phyloP scores from a whole-genome alignment of 1,284 basidiomycete genomes.

The Termitomyces sp. region DNA sequence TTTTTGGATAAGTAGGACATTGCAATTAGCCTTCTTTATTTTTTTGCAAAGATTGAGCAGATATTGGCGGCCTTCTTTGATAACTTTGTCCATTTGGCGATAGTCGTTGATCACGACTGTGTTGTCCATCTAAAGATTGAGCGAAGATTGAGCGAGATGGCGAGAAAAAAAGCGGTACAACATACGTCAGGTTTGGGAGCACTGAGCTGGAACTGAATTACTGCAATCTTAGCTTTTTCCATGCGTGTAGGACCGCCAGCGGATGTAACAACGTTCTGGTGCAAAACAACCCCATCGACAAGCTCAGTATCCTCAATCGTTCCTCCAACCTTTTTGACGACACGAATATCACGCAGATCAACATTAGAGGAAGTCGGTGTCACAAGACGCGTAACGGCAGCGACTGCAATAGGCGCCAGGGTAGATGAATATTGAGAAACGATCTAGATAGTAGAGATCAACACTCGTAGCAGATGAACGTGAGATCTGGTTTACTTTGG shows the following conservation, averaged over 20 bases:
- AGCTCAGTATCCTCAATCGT: constrained; percentile 99
- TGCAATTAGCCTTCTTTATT: constrained; percentile 99
- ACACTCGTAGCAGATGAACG: background rate
- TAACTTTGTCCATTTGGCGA: constrained; percentile 99
- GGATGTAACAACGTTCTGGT: constrained; percentile 89
- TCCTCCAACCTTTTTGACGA: constrained; percentile 98
- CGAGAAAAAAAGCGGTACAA: constrained; percentile 12
- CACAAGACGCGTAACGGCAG: constrained; percentile 89
- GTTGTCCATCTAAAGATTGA: constrained; percentile 87
- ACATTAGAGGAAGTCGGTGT: constrained; percentile 88
- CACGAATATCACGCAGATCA: constrained; percentile 92
- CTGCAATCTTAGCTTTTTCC: constrained; percentile 98
- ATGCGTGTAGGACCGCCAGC: constrained; percentile 93
- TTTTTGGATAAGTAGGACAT: constrained; percentile 98
- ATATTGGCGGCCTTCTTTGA: constrained; percentile 99
- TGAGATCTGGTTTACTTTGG: constrained; percentile 59
- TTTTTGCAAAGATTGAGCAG: constrained; percentile 98
- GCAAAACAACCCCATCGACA: constrained; percentile 92
- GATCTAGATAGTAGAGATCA: constrained; percentile 53
- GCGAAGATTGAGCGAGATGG: constrained; percentile 5
- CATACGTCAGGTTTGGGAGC: constrained; percentile 96
- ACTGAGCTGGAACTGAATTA: constrained; percentile 98
- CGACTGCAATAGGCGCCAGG: constrained; percentile 94
- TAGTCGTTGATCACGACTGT: constrained; percentile 99
- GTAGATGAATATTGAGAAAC: constrained; percentile 99